Conservation (phyloP, 352 stramenopile genomes). For the Aphanomyces euteiches region DNA sequence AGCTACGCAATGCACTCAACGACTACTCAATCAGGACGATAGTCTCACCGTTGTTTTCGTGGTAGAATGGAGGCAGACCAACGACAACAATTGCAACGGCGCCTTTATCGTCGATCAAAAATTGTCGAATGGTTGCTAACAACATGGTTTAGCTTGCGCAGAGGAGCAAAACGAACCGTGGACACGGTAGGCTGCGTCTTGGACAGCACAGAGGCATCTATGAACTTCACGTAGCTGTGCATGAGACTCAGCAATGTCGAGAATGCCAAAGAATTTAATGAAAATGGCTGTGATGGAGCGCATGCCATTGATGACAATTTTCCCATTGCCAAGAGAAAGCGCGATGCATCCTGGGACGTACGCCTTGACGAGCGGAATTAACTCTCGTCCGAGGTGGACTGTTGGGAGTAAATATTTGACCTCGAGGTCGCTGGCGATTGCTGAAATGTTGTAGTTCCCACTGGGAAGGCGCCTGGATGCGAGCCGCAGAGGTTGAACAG, state of each 20-base stretch:
- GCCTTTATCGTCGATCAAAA: conserved; percentile 85
- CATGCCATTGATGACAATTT: conserved; percentile 59
- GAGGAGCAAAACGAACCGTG: conserved; percentile 37
- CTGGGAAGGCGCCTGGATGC: conserved; percentile 32
- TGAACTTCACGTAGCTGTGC: conserved; percentile 58
- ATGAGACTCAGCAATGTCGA: conserved; percentile 41
- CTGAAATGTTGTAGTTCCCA: conserved; percentile 51
- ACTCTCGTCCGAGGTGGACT: conserved; percentile 36
- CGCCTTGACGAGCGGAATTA: conserved; percentile 56
- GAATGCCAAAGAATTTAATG: conserved; percentile 56
- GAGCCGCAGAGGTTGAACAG: conserved; percentile 32
- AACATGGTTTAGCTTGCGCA: background rate
- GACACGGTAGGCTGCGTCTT: conserved; percentile 74
- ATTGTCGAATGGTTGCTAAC: conserved; percentile 64
- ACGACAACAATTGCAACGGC: conserved; percentile 74
- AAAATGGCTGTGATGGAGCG: conserved; percentile 70
- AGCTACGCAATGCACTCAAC: conserved; percentile 31
- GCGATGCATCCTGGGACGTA: conserved; percentile 73
- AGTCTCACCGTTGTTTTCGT: conserved; percentile 73
- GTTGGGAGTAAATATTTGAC: conserved; percentile 27
- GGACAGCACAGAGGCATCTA: conserved; percentile 56
- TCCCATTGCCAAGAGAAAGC: conserved; percentile 57
- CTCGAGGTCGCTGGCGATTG: conserved; percentile 25
- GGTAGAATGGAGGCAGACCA: conserved; percentile 71
- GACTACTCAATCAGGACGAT: background rate